Conservation (phyloP, 2,329 filamentous ascomycete species). For the Alternaria novae-zelandiae region DNA sequence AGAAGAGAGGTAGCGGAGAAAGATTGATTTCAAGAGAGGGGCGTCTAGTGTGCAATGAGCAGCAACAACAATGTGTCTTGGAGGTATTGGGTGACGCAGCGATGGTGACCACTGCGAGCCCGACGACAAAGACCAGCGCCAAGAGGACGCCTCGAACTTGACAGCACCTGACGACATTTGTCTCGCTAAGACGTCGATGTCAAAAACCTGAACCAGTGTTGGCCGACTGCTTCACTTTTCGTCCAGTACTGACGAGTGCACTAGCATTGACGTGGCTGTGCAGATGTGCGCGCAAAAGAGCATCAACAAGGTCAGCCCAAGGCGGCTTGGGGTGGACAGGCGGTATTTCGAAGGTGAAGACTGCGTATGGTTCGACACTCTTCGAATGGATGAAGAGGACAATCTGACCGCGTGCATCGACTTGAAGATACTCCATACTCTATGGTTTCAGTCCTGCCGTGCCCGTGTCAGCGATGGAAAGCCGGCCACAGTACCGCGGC, state of each 20-base stretch:
- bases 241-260: not conserved
- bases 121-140: fast-evolving
- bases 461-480: not conserved
- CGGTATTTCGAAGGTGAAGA: not conserved
- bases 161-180: not conserved
- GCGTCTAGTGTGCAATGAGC: not conserved
- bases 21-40: not conserved
- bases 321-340: not conserved
- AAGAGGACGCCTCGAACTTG: not conserved
- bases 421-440: not conserved
- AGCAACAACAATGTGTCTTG: not conserved
- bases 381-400: not conserved
- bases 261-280: not conserved
- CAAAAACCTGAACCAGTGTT: not conserved
- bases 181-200: not conserved
- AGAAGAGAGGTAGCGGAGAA: no score
- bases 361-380: not conserved
- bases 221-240: not conserved
- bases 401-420: not conserved
- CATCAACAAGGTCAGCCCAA: not conserved
- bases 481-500: no score
- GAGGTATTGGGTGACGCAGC: not conserved
- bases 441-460: not conserved
- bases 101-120: not conserved
- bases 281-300: not conserved